Evolutionary conservation across 768 basidiomycete species (phyloP), one percentile per base, ranked within the genome.

Genomic region (Tricholoma furcatifolium): DNA sequence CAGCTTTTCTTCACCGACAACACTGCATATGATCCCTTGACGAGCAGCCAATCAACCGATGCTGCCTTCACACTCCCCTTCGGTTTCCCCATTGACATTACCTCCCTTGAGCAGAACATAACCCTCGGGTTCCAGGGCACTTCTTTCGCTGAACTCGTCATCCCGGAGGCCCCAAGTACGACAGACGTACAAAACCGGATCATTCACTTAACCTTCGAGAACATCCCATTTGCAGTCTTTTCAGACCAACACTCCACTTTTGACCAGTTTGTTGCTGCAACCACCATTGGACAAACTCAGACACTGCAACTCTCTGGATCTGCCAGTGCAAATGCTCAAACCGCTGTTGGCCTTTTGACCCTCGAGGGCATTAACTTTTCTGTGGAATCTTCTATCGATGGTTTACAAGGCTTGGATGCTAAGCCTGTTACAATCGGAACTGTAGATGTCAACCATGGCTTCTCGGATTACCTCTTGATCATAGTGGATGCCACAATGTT

Each of bases 61-160:
- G 84, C 84, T 0, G 74, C 80, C 0, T 90, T 90, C 67, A 77
- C 76, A 14, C 68, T 89, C 1, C 88, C 87, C 2, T 89, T 89
- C 58, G 74, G 66, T 14, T 88, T 90, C 71, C 84, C 87, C 0
- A 54, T 88, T 51, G 83, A 90, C 60, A 83, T 90, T 57, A 73
- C 75, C 2, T 72, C 83, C 1, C 64, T 89, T 39, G 76, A 81
- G 47, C 83, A 83, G 65, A 82, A 79, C 38, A 78, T 87, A 48
- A 77, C 74, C 5, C 69, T 83, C 43, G 78, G 76, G 11, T 76
- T 73, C 53, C 60, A 79, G 23, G 82, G 80, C 8, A 69, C 74
- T 43, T 68, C 77, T 6, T 84, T 89, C 52, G 87, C 85, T 12
- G 72, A 81, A 52, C 68, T 90, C 44, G 71, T 70, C 31, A 73